Percentiles rank a stretch among this genome's conserved stretches.
phyloP scores from a whole-genome alignment of 768 basidiomycete genomes.

The Coprinopsis strossmayeri region DNA sequence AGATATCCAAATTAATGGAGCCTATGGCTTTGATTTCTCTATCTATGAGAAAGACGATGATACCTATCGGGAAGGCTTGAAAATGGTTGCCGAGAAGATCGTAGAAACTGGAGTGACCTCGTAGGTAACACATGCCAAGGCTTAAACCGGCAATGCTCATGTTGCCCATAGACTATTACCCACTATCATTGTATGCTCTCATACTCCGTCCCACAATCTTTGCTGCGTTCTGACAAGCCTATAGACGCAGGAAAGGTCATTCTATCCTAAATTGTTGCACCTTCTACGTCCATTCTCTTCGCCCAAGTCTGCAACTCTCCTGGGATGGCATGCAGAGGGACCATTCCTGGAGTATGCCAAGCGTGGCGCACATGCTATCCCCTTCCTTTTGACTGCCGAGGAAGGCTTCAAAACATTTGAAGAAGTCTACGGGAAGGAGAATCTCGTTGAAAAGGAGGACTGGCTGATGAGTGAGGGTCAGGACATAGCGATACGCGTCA shows the following conservation, averaged over 20 bases:
- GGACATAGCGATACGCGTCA: conserved; percentile 61
- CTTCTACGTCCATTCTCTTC: conserved; percentile 65
- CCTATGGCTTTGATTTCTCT: conserved; percentile 83
- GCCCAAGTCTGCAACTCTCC: conserved; percentile 57
- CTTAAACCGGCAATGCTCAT: conserved; percentile 8
- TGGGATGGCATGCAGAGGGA: conserved; percentile 91
- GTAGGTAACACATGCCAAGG: conserved; percentile 24
- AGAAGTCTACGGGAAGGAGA: conserved; percentile 63
- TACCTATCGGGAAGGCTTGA: conserved; percentile 60
- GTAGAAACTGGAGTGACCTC: conserved; percentile 86
- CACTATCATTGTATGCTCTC: conserved; percentile 58
- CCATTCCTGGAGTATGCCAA: conserved; percentile 82
- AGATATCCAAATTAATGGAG: conserved; percentile 89
- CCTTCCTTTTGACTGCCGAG: conserved; percentile 55
- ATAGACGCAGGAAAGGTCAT: conserved; percentile 72
- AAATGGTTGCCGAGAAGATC: conserved; percentile 66
- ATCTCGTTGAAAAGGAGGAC: conserved; percentile 56
- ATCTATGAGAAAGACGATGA: conserved; percentile 69
- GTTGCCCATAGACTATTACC: conserved; percentile 57
- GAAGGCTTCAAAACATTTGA: conserved; percentile 67
- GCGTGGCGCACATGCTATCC: conserved; percentile 74
- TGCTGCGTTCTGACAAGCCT: conserved; percentile 1
- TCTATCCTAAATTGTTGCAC: conserved; percentile 65
- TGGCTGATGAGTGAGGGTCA: conserved; percentile 51
- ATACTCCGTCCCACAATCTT: background rate